Evolutionary conservation across 306 rosid species (phyloP).

Genomic region (Glycine latifolia): DNA sequence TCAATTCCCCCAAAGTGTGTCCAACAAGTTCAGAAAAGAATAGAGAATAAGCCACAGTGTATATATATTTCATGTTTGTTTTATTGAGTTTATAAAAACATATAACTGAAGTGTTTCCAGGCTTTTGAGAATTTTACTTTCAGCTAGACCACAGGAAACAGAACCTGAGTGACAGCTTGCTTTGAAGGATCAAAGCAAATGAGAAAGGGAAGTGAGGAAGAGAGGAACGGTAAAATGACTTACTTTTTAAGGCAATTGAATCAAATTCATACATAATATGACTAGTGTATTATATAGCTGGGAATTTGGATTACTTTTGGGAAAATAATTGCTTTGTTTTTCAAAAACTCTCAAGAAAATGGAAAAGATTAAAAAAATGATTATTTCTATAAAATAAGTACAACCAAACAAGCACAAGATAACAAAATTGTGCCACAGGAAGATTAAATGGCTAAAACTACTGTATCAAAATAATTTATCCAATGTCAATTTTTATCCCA

Average conservation of each 20-base stretch:
- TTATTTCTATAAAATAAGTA: not conserved
- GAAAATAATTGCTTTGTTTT: not conserved
- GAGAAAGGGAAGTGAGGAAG: not conserved
- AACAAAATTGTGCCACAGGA: not conserved
- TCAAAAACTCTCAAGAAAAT: not conserved
- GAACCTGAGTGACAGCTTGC: conserved; percentile 25
- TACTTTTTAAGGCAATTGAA: conserved; percentile 13
- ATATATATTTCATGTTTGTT: conserved; percentile 8
- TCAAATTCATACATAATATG: not conserved
- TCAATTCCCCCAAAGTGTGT: conserved; percentile 19
- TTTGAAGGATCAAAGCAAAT: not conserved
- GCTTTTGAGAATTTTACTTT: conserved; percentile 28
- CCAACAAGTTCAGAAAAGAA: conserved; percentile 23
- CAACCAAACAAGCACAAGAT: not conserved
- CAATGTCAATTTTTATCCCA: not conserved
- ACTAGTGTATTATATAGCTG: conserved; percentile 3
- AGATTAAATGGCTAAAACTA: conserved; percentile 6
- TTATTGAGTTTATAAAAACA: conserved; percentile 20
- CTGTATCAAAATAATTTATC: conserved; percentile 2
- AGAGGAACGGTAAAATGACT: not conserved
- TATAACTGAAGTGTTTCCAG: conserved; percentile 15
- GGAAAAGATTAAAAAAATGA: not conserved
- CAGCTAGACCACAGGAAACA: conserved; percentile 18
- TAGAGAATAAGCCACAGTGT: not conserved
- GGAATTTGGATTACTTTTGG: not conserved